phyloP scores from a whole-genome alignment of 2,329 filamentous ascomycete genomes.

The Ceratocystis alfenasii region DNA sequence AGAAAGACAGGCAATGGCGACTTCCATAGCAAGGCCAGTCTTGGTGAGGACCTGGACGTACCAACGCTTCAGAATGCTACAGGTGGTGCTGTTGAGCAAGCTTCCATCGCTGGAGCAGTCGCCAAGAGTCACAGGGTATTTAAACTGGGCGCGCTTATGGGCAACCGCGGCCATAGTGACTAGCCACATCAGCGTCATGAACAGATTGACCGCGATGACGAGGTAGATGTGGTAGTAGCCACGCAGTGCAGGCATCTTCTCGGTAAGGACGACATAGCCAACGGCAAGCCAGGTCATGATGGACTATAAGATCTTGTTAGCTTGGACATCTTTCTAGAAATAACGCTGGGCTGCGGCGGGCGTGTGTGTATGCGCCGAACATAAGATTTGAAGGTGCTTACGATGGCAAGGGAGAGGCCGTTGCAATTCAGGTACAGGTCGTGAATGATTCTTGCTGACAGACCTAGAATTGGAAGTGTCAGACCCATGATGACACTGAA shows the following conservation, averaged over 20 bases:
- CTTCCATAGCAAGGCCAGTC: conserved; percentile 30
- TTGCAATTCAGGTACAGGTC: conserved; percentile 32
- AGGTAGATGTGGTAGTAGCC: conserved; percentile 35
- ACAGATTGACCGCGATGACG: conserved; percentile 34
- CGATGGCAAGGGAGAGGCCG: conserved; percentile 34
- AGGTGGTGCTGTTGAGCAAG: conserved; percentile 32
- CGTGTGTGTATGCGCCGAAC: neutral
- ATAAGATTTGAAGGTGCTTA: conserved; percentile 26
- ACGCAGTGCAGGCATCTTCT: conserved; percentile 31
- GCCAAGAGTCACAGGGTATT: conserved; percentile 27
- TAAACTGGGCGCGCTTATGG: conserved; percentile 31
- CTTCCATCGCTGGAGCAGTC: conserved; percentile 32
- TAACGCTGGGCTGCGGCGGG: no score
- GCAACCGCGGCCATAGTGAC: conserved; percentile 34
- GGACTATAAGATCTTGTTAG: conserved; percentile 27
- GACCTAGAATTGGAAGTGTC: conserved; percentile 34
- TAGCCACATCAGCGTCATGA: conserved; percentile 39
- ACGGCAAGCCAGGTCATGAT: conserved; percentile 38
- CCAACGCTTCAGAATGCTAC: conserved; percentile 27
- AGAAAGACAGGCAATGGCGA: conserved; percentile 34
- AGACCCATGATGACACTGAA: conserved; percentile 34
- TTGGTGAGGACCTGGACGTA: conserved; percentile 29
- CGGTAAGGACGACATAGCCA: conserved; percentile 33
- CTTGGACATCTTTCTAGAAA: neutral
- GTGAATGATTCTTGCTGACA: conserved; percentile 34